Evolutionary conservation across 2,329 filamentous ascomycete species (phyloP).

Genomic region (Fusarium bactridioides): DNA sequence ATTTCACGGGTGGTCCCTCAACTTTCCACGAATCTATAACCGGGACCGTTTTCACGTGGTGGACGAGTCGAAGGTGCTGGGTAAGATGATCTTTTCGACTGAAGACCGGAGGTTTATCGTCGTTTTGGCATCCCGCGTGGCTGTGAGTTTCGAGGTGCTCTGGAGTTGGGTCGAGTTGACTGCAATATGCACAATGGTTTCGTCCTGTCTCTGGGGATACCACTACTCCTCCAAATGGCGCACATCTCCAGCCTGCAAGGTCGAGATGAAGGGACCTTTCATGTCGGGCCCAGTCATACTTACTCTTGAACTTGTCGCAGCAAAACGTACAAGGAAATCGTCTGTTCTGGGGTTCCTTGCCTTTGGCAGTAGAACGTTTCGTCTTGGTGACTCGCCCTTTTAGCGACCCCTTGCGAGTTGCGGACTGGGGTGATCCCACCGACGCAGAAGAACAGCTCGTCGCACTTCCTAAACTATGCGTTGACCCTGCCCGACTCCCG

Average conservation of each 20-base stretch:
- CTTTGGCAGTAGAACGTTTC: neutral
- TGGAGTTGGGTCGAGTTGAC: conserved; percentile 24
- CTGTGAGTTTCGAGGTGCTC: conserved; percentile 40
- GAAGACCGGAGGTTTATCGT: conserved; percentile 26
- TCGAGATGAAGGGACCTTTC: conserved; percentile 36
- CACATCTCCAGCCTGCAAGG: conserved; percentile 35
- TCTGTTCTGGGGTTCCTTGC: neutral
- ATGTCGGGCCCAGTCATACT: conserved; percentile 38
- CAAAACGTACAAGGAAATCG: conserved; percentile 36
- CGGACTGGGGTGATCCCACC: neutral
- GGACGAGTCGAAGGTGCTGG: conserved; percentile 43
- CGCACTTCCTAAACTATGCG: conserved; percentile 20
- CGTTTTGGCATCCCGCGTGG: conserved; percentile 19
- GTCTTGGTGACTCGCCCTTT: conserved; percentile 19
- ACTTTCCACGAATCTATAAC: conserved; percentile 50
- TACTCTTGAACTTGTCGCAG: conserved; percentile 38
- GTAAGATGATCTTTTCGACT: conserved; percentile 44
- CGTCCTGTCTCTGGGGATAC: conserved; percentile 29
- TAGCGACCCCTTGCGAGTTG: neutral
- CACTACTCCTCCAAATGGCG: conserved; percentile 29
- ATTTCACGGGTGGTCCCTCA: conserved; percentile 31
- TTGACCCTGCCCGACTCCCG: conserved; percentile 24
- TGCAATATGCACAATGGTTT: conserved; percentile 41
- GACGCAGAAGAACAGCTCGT: conserved; percentile 32
- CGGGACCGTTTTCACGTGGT: conserved; percentile 47